Evolutionary conservation across 2,329 filamentous ascomycete species (phyloP).

Genomic region (Ascocoryne sarcoides): DNA sequence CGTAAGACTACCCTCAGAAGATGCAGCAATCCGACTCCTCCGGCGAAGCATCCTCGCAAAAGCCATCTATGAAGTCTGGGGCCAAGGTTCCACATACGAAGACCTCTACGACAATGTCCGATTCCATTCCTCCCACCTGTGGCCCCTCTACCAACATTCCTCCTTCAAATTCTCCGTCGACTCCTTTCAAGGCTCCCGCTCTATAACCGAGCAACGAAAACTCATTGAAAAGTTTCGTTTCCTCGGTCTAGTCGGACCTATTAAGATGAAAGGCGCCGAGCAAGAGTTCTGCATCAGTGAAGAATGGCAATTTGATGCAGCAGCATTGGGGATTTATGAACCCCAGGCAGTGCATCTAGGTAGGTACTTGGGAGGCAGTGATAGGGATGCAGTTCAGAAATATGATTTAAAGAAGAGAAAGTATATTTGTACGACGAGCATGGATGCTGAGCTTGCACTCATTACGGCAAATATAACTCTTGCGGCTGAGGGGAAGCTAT

Average conservation of each 20-base stretch:
- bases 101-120: slow-evolving; percentile 60
- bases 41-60: slow-evolving; percentile 72
- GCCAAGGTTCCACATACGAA: slow-evolving; percentile 55
- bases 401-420: slow-evolving; percentile 88
- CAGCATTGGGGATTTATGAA: slow-evolving; percentile 38
- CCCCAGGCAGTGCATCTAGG: slow-evolving; percentile 63
- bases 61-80: slow-evolving; percentile 87
- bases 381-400: slow-evolving; percentile 57
- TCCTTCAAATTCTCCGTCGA: slow-evolving; percentile 84
- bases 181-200: slow-evolving; percentile 67
- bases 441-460: slow-evolving; percentile 90
- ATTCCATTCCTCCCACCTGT: slow-evolving; percentile 49
- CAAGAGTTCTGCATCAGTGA: slow-evolving; percentile 76
- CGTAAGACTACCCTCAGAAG: slow-evolving; percentile 56
- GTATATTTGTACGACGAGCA: slow-evolving; percentile 93
- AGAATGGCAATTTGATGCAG: slow-evolving; percentile 55
- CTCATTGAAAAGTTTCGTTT: slow-evolving; percentile 80
- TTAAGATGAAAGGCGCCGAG: slow-evolving; percentile 66
- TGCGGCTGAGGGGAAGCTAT: slow-evolving; percentile 72
- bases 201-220: slow-evolving; percentile 50
- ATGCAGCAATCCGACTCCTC: slow-evolving; percentile 58
- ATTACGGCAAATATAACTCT: slow-evolving; percentile 87
- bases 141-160: slow-evolving; percentile 52
- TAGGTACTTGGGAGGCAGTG: slow-evolving; percentile 57
- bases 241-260: slow-evolving; percentile 67